Base-by-base conservation (phyloP, 2,329 filamentous ascomycete species). In the Cyclaneusma minus region DNA sequence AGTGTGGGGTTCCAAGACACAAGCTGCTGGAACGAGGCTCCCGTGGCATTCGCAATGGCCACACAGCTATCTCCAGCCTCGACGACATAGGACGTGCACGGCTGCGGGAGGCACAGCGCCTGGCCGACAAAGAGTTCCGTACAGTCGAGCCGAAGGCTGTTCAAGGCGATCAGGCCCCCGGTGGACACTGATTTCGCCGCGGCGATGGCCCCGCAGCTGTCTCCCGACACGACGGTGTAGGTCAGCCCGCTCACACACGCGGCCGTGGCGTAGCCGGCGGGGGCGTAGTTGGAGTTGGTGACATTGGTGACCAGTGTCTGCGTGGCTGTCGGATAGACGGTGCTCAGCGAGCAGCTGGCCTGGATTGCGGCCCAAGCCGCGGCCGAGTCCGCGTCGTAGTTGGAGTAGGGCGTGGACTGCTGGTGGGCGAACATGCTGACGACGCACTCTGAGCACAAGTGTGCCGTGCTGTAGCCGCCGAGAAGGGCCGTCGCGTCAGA, bases 361-460 rank as follows among this genome's bases (percentile, higher is more conserved):
- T 33, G 31, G 16, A 33, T 27, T 16, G 16, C 23, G 14, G 17
- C 16, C 29, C 28, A 33, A 10, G 25, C 28, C 12, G 18, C 15
- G n/a, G 28, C 28, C 23, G 28, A 23, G 17, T 9, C 20, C 10
- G 14, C 19, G 26, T 33, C 28, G 20, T 33, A 33, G 21, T 33
- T 13, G 22, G 16, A 20, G 17, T 29, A 29, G n/a, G 28, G 15
- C 14, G 28, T 29, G 17, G 11, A 15, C 22, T 29, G 28, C 12
- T 25, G 13, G n/a, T 12, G 10, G 13, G 24, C 22, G 17, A 20
- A 25, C 13, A 29, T 15, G 10, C 16, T 20, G 13, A 29, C 17
- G 9, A 25, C 22, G 15, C 28, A 29, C 14, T 22, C 12, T 12
- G 28, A 29, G 22, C 28, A 29, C n/a, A n/a, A n/a, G n/a, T n/a